phyloP scores from a whole-genome alignment of 768 basidiomycete species.

The Steccherinum ochraceum region DNA sequence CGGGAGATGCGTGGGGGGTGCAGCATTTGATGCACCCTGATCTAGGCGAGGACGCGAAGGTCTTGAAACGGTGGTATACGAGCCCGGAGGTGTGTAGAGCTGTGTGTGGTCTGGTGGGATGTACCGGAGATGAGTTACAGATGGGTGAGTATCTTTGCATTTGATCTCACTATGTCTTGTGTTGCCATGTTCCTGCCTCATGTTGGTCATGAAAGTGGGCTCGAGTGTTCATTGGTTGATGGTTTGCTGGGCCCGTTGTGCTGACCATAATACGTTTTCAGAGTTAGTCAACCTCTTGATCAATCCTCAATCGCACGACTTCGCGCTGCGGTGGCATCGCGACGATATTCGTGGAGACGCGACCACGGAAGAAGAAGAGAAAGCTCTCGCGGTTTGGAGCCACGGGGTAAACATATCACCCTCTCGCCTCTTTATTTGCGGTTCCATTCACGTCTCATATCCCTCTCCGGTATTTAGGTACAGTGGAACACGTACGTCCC shows the following conservation, averaged over 20 bases:
- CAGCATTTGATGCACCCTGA: conserved; percentile 81
- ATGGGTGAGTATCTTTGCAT: conserved; percentile 55
- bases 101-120: conserved; percentile 44
- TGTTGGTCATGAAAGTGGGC: not conserved
- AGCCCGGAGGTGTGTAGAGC: conserved; percentile 39
- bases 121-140: conserved; percentile 51
- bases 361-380: conserved; percentile 51
- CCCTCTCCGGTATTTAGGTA: conserved; percentile 41
- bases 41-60: conserved; percentile 32
- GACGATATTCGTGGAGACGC: conserved; percentile 65
- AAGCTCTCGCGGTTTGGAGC: conserved; percentile 52
- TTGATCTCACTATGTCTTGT: not conserved
- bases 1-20: conserved; percentile 74
- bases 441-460: no score
- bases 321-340: conserved; percentile 75
- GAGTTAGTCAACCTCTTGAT: conserved; percentile 75
- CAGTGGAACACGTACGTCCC: conserved; percentile 75
- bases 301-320: conserved; percentile 57
- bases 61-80: conserved; percentile 65
- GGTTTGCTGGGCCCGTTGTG: not conserved
- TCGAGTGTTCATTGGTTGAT: not conserved
- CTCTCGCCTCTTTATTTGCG: no score
- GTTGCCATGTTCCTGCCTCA: not conserved
- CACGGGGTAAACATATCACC: conserved; percentile 66
- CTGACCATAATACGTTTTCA: no score